Conservation (phyloP, 257 asterid genomes). For the Orobanche coerulescens region DNA sequence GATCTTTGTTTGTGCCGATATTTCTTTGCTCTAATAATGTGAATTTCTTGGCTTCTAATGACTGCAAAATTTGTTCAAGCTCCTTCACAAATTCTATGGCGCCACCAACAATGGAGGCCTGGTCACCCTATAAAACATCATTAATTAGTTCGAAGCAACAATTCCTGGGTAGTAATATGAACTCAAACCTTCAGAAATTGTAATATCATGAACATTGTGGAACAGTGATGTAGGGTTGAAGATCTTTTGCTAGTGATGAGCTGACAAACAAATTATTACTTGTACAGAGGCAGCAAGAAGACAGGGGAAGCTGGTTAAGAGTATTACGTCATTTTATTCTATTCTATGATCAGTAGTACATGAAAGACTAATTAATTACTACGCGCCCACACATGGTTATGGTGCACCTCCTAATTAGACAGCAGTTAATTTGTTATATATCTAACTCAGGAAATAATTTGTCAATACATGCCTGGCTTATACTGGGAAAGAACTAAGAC, state of each 20-base stretch:
- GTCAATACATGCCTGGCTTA: constrained; percentile 36
- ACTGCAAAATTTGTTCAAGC: constrained; percentile 79
- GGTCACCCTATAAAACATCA: constrained; percentile 60
- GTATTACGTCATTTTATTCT: constrained; percentile 27
- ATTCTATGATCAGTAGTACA: constrained; percentile 16
- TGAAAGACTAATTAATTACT: too few species aligned
- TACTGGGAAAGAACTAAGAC: constrained; percentile 28
- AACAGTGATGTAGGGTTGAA: neutral
- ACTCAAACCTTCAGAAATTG: too few species aligned
- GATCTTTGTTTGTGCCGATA: neutral
- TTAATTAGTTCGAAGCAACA: too few species aligned
- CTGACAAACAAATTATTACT: constrained; percentile 15
- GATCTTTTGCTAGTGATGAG: neutral
- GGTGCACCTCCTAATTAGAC: too few species aligned
- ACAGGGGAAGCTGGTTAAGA: constrained; percentile 21
- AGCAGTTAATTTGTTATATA: too few species aligned
- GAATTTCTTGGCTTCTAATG: constrained; percentile 68
- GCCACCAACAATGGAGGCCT: constrained; percentile 93
- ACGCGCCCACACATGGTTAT: too few species aligned
- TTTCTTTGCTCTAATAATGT: constrained; percentile 27
- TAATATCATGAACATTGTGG: too few species aligned
- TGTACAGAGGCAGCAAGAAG: constrained; percentile 29
- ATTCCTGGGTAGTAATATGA: too few species aligned
- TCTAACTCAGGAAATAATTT: constrained; percentile 14
- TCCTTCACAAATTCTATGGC: constrained; percentile 94